Conservation (phyloP, 768 basidiomycete species). For the Galerina sulciceps region DNA sequence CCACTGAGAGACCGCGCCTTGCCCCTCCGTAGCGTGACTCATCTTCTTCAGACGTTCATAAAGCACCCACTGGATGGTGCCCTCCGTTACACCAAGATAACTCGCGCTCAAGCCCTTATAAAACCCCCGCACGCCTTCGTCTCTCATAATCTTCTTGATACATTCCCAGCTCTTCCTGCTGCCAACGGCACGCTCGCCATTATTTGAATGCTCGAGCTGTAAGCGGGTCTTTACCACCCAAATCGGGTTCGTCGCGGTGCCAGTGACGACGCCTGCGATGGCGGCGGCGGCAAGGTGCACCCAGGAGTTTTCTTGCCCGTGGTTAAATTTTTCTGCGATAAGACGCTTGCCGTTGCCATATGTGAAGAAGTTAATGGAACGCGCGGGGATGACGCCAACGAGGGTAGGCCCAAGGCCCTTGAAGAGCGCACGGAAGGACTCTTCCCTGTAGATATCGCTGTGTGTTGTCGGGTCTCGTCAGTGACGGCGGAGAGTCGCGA, state of each 20-base stretch:
- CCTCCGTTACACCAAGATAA: constrained; percentile 94
- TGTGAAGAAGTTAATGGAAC: constrained; percentile 97
- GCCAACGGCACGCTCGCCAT: constrained; percentile 39
- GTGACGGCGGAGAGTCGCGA: neutral
- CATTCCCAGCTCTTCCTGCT: constrained; percentile 52
- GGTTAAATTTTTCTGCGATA: constrained; percentile 82
- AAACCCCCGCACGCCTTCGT: constrained; percentile 86
- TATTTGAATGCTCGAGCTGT: constrained; percentile 57
- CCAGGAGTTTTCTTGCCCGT: constrained; percentile 78
- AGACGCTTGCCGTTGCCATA: constrained; percentile 97
- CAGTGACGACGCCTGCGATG: constrained; percentile 82
- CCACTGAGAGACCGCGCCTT: constrained; percentile 70
- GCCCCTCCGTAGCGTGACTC: constrained; percentile 54
- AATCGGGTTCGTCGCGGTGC: constrained; percentile 94
- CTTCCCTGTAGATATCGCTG: constrained; percentile 87
- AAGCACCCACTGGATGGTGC: constrained; percentile 95
- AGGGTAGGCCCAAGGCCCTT: constrained; percentile 94
- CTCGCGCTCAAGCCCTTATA: constrained; percentile 96
- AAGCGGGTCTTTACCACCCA: constrained; percentile 99
- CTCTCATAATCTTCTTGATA: constrained; percentile 74
- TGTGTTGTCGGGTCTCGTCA: neutral
- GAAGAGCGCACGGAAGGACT: constrained; percentile 89
- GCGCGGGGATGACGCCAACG: constrained; percentile 93
- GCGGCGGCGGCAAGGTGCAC: constrained; percentile 90
- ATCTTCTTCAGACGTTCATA: constrained; percentile 91